Evolutionary conservation across 2,329 filamentous ascomycete species (phyloP).

Genomic region (Rhinocladiella similis): DNA sequence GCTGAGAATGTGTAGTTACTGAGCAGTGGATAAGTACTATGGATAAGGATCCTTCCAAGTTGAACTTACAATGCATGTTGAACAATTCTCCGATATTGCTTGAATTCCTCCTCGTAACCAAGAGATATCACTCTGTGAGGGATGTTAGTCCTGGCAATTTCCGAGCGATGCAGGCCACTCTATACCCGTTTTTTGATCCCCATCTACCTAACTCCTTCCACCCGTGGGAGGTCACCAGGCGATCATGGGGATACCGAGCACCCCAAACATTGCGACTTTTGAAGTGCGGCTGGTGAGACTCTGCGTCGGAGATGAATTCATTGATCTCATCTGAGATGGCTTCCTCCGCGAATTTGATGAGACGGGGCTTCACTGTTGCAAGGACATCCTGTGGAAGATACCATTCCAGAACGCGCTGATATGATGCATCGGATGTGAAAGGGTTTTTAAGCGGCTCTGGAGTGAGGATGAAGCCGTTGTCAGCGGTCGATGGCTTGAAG

Average conservation of each 20-base stretch:
- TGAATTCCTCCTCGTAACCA: slow-evolving; percentile 31
- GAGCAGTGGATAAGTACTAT: not conserved
- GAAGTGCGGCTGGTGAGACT: slow-evolving; percentile 30
- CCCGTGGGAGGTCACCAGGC: slow-evolving; percentile 29
- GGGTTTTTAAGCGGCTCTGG: slow-evolving; percentile 26
- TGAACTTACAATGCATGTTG: slow-evolving; percentile 33
- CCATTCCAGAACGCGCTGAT: slow-evolving; percentile 27
- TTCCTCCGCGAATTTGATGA: slow-evolving; percentile 34
- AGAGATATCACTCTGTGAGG: slow-evolving; percentile 28
- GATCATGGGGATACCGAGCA: slow-evolving; percentile 26
- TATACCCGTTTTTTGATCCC: slow-evolving; percentile 35
- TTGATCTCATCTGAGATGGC: slow-evolving; percentile 34
- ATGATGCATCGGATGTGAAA: slow-evolving; percentile 24
- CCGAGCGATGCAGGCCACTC: not conserved
- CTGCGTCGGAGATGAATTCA: slow-evolving; percentile 29
- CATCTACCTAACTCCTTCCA: slow-evolving; percentile 37
- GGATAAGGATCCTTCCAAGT: not conserved
- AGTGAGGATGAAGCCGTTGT: slow-evolving; percentile 27
- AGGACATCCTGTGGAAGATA: slow-evolving; percentile 52
- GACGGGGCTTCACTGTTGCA: slow-evolving; percentile 45
- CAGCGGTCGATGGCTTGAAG: slow-evolving; percentile 18
- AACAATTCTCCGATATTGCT: slow-evolving; percentile 29
- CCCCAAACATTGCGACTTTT: slow-evolving; percentile 33
- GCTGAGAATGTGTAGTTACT: slow-evolving; percentile 34
- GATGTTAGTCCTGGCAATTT: not conserved